Conservation (phyloP, 2,329 filamentous ascomycete species). For the Diaporthe australafricana region DNA sequence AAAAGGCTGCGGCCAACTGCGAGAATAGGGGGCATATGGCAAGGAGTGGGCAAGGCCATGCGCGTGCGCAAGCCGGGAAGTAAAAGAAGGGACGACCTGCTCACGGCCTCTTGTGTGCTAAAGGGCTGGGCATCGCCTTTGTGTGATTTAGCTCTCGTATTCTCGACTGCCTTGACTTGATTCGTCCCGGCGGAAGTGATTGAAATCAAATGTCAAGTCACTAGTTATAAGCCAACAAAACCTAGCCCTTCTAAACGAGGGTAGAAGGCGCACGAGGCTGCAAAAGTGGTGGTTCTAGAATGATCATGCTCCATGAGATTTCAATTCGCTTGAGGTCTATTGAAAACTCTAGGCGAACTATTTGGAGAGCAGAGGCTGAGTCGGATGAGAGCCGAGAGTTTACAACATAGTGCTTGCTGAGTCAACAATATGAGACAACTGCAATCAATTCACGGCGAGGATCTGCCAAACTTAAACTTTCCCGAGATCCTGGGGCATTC, state of each 20-base stretch:
- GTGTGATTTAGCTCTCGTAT: slow-evolving; percentile 15
- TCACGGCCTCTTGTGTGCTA: slow-evolving; percentile 1
- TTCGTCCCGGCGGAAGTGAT: neutral
- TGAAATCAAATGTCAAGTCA: neutral
- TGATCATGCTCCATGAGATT: neutral
- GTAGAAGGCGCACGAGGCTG: neutral
- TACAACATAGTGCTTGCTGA: neutral
- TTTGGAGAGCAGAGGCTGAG: neutral
- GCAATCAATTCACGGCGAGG: slow-evolving; percentile 5
- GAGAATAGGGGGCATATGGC: slow-evolving; percentile 5
- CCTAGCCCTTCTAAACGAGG: neutral
- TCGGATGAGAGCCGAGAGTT: slow-evolving; percentile 6
- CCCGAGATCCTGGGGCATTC: neutral
- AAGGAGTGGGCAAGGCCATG: neutral
- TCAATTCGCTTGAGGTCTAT: neutral
- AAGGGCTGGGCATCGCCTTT: neutral
- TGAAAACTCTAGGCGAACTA: neutral
- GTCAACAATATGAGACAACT: neutral
- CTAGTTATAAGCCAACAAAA: neutral
- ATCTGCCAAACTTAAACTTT: slow-evolving; percentile 14
- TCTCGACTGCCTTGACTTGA: neutral
- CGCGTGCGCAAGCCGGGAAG: neutral
- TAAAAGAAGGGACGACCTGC: slow-evolving; percentile 1
- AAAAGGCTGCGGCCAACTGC: slow-evolving; percentile 6
- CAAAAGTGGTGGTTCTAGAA: neutral